A percentile compares a stretch with the other conserved stretches of the same genome.
Evolutionary conservation across 805 yeast species (phyloP).

Genomic region (Yarrowia divulgata): DNA sequence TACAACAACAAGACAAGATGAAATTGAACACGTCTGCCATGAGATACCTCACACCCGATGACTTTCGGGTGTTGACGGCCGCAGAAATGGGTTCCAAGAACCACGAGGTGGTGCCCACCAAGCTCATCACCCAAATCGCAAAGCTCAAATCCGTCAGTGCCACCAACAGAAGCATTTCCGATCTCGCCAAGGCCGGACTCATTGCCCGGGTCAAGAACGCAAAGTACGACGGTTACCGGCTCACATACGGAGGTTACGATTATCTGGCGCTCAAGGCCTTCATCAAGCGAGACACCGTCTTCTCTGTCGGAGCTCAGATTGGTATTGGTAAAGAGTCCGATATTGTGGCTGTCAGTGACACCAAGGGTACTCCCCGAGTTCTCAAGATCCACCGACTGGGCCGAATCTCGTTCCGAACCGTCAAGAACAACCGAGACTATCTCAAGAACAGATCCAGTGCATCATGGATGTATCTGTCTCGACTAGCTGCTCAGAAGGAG

Average conservation of each 20-base stretch:
- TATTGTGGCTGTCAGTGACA: conserved; percentile 81
- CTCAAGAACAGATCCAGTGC: conserved; percentile 72
- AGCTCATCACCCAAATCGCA: conserved; percentile 79
- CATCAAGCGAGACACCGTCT: conserved; percentile 73
- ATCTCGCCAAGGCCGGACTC: conserved; percentile 83
- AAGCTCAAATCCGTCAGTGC: conserved; percentile 77
- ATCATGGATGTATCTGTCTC: conserved; percentile 91
- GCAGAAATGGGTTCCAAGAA: conserved; percentile 85
- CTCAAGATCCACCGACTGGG: conserved; percentile 93
- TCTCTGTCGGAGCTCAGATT: conserved; percentile 65
- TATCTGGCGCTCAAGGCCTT: conserved; percentile 87
- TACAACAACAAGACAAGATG: conserved; percentile 56
- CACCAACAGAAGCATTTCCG: conserved; percentile 79
- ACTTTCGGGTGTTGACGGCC: conserved; percentile 86
- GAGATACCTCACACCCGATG: conserved; percentile 91
- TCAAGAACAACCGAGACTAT: conserved; percentile 93
- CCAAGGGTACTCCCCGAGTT: conserved; percentile 56
- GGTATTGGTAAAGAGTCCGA: conserved; percentile 78
- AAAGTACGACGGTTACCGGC: conserved; percentile 90
- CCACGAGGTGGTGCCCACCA: conserved; percentile 94
- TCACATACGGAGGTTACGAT: conserved; percentile 90
- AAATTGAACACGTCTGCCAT: conserved; percentile 91
- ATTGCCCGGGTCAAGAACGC: conserved; percentile 85
- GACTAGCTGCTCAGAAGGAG: conserved; percentile 92
- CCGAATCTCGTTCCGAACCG: conserved; percentile 89